Percentiles rank a stretch among this genome's conserved stretches.
Evolutionary conservation across 768 basidiomycete genomes (phyloP).

Genomic region (Tulasnella sp.): DNA sequence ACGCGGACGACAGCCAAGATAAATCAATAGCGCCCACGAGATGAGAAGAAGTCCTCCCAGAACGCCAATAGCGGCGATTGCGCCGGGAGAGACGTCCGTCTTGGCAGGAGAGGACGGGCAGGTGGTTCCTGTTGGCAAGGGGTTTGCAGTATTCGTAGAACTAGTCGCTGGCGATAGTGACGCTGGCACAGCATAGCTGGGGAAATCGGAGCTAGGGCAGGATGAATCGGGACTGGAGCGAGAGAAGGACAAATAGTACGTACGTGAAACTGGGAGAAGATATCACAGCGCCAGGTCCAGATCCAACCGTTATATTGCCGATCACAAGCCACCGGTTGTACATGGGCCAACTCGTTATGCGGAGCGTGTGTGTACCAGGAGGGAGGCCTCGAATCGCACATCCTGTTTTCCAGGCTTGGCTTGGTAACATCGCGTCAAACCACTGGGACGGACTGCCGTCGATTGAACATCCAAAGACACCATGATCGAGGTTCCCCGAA

Average conservation of each 20-base stretch:
- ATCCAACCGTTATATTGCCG: background rate
- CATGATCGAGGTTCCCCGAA: background rate
- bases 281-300: background rate
- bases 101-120: no score
- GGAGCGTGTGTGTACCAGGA: background rate
- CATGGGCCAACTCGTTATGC: background rate
- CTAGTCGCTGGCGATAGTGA: no score
- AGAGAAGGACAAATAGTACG: background rate
- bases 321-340: background rate
- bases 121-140: no score
- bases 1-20: no score
- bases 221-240: no score
- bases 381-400: background rate
- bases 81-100: no score
- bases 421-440: background rate
- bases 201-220: no score
- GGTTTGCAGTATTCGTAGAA: no score
- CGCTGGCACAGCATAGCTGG: no score
- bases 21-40: no score
- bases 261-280: background rate
- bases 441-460: constrained; percentile 1
- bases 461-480: background rate
- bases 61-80: no score
- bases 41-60: no score
- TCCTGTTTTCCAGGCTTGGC: background rate